Evolutionary conservation across 2,329 filamentous ascomycete genomes (phyloP), one percentile per base, ranked within the genome.

Genomic region (Ceratocystis harringtonii): DNA sequence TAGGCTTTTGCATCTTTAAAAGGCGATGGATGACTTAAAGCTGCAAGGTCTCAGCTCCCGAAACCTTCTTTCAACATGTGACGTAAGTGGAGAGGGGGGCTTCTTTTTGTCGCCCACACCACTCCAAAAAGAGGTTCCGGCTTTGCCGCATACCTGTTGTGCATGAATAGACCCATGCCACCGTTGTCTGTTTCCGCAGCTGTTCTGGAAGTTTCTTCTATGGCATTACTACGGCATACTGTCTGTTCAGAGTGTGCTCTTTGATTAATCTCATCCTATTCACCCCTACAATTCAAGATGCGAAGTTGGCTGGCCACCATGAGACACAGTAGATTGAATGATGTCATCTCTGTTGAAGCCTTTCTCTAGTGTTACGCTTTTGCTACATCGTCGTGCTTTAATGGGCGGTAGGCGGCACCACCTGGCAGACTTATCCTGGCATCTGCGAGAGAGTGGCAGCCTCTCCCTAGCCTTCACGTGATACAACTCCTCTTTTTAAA

Each of bases 21-120:
- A 19, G 8, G 22, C 22, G 22, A 25, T 10, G 55, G 2, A 7
- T 17, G 12, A 15, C 28, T 28, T 52, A n/a, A 12, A 52, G 48
- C n/a, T 10, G 8, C 28, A 28, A 15, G 6, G 28, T 58, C 55
- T 58, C 55, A 36, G 17, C 55, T 30, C 32, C 17, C 30, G 17
- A 36, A 58, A 32, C 15, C 28, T 58, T 58, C 55, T 58, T 41
- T 58, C 55, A n/a, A n/a, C 55, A 32, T 58, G 55, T 58, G 55
- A 58, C 55, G 28, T n/a, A n/a, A 15, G 25, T 7, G 15, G 28
- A 55, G 8, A 8, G n/a, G 17, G 48, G 48, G n/a, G n/a, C 2
- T 10, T 52, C 48, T 19, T 52, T 52, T 52, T 52, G n/a, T 52
- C n/a, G n/a, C n/a, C 22, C 48, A 25, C n/a, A 58, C 36, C 55